Base-by-base conservation (phyloP, 768 basidiomycete genomes). In the Tylopilus rubrobrunneus region DNA sequence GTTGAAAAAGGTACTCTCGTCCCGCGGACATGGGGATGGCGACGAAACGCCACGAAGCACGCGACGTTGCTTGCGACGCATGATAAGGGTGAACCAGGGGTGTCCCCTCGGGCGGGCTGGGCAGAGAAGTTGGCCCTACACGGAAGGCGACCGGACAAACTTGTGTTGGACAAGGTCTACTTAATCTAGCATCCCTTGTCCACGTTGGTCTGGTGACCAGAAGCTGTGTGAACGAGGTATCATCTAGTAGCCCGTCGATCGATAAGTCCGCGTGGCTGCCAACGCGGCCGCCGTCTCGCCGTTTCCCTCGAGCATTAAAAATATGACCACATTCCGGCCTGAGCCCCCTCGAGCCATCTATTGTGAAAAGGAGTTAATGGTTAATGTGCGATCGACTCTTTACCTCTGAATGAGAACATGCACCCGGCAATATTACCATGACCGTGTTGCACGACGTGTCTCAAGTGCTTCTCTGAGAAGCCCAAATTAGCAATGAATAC, bases 31-130 rank as follows among this genome's bases (percentile, higher is more conserved):
- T 51, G 34, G 14, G 31, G 17, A 43, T 42, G 36, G 39, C 19
- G 41, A 61, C 48, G 43, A 48, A 52, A 48, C 49, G 53, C 49
- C 53, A 59, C 49, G 39, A 50, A 48, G 48, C 50, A 37, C 2
- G 47, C 14, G 21, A 40, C 39, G 39, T 48, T 45, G n/a, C 47
- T 42, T 25, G 31, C 40, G 45, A 27, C 36, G 43, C 48, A 19
- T 48, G 37, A 37, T 27, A 49, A 41, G 34, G 8, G 14, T 14
- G 34, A 10, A 37, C 9, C 4, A n/a, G 33, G 11, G 33, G 33
- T 10, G 33, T 34, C 42, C 49, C 19, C 29, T 57, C 21, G 25
- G 33, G 33, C 33, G 33, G 21, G 12, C 27, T 19, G 36, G 33
- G 4, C 4, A 36, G 23, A 33, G 28, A 57, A 45, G 49, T 43